Base-by-base conservation (phyloP, 2,329 filamentous ascomycete genomes). In the Fusarium abutilonis region DNA sequence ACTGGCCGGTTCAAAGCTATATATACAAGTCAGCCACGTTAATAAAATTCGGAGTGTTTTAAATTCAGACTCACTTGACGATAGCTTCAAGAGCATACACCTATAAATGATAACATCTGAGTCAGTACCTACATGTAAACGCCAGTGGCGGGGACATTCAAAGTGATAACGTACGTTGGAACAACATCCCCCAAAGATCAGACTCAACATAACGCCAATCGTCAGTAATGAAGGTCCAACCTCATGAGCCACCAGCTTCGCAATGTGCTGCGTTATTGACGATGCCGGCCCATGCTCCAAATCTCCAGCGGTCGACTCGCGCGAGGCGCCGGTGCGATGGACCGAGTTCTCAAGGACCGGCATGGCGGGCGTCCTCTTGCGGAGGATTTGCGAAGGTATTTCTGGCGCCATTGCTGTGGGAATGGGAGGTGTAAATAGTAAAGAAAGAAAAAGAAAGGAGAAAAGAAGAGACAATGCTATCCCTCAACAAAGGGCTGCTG, bases 71-170 rank as follows among this genome's bases (percentile, higher is more conserved):
- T 85, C 80, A 95, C 91, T 95, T 96, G 73, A 99, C 88, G 70
- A 98, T 96, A 42, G 92, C 91, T 77, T 99, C 95, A 53, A 99
- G 83, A 36, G 94, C 92, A 78, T 96, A 98, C n/a, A 97, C 92
- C 89, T 96, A 74, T 69, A 72, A 41, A 19, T 19, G 68, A 62
- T 68, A 31, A 35, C 19, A 32, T 41, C 36, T 40, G 51, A 52
- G 55, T 56, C 52, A 68, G 48, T 54, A 4, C 19, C 19, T 19
- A 28, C 15, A 31, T 43, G 44, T 26, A 31, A 54, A 39, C 41
- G 39, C 21, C 31, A n/a, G 36, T n/a, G 21, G 17, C 21, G 26
- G 48, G 45, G 19, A 31, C 32, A 36, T 40, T 21, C 13, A 10
- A 34, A 28, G 26, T 35, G 44, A 42, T 15, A 23, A 51, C 87